A percentile compares a stretch with the other conserved stretches of the same genome.
Conservation (phyloP, 305 asterid species). For the Salvia sclarea region DNA sequence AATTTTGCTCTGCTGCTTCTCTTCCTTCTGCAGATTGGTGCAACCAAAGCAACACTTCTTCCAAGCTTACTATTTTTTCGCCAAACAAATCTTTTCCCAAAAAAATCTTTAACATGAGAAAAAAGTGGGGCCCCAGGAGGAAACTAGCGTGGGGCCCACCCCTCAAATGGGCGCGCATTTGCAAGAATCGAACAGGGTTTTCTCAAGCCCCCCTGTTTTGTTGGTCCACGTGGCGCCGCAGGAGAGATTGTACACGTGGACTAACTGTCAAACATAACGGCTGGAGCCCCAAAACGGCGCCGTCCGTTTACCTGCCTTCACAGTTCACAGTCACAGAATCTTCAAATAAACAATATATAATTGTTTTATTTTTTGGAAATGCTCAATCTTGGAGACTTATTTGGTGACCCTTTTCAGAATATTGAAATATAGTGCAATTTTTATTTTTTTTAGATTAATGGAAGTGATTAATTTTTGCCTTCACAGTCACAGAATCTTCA, state of each 20-base stretch:
- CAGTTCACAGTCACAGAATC: too few species aligned
- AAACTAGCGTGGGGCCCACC: slow-evolving; percentile 33
- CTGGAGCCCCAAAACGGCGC: slow-evolving; percentile 16
- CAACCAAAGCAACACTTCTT: too few species aligned
- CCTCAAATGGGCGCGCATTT: slow-evolving; percentile 36
- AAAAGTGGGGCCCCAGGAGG: slow-evolving; percentile 35
- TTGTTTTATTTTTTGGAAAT: background rate
- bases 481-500: too few species aligned
- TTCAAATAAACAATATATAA: too few species aligned
- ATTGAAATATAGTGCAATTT: background rate
- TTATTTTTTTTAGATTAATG: too few species aligned
- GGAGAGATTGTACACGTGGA: slow-evolving; percentile 37
- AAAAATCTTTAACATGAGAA: slow-evolving; percentile 31
- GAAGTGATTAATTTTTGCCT: too few species aligned
- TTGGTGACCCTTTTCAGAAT: slow-evolving; percentile 24
- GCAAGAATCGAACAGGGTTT: slow-evolving; percentile 32
- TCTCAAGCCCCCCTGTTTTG: slow-evolving; percentile 30
- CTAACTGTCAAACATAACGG: slow-evolving; percentile 33
- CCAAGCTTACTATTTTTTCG: slow-evolving; percentile 32
- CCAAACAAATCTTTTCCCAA: slow-evolving; percentile 34
- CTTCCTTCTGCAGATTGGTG: slow-evolving; percentile 40
- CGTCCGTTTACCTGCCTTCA: too few species aligned
- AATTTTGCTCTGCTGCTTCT: slow-evolving; percentile 25
- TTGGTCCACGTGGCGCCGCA: slow-evolving; percentile 43
- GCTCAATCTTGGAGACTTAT: background rate